phyloP scores from a whole-genome alignment of 1,284 basidiomycete genomes.

The Heterobasidion parviporum region DNA sequence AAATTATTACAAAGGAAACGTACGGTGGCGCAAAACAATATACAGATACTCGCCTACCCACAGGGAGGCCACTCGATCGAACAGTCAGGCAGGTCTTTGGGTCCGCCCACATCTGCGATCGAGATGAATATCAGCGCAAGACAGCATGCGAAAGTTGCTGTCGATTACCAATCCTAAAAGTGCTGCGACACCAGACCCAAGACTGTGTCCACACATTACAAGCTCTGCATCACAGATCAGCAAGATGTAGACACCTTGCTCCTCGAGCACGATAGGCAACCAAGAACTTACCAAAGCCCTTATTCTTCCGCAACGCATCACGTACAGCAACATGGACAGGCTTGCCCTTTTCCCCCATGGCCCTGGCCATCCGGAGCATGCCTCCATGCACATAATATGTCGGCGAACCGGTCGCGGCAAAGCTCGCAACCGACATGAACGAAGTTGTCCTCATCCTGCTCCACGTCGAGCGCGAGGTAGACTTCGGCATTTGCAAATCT shows the following conservation, averaged over 20 bases:
- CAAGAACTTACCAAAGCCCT: conserved; percentile 51
- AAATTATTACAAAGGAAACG: conserved; percentile 15
- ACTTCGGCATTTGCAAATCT: neutral
- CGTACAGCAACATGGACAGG: conserved; percentile 72
- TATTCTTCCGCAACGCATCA: conserved; percentile 59
- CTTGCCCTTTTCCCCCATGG: conserved; percentile 70
- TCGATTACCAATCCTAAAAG: conserved; percentile 60
- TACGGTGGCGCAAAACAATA: conserved; percentile 80
- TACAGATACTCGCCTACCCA: conserved; percentile 58
- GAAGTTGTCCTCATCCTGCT: conserved; percentile 8
- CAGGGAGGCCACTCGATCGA: conserved; percentile 60
- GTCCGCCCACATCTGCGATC: conserved; percentile 73
- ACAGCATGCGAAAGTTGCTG: conserved; percentile 1
- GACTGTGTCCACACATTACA: conserved; percentile 76
- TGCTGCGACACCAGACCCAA: conserved; percentile 80
- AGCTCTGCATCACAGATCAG: conserved; percentile 38
- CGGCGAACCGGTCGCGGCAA: conserved; percentile 14
- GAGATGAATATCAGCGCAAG: neutral
- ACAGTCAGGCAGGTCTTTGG: conserved; percentile 69
- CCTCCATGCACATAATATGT: conserved; percentile 66
- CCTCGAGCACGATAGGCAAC: too few species aligned
- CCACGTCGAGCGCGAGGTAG: neutral
- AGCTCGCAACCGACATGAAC: conserved; percentile 11
- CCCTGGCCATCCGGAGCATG: conserved; percentile 70
- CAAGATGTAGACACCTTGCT: neutral